Evolutionary conservation across 176 grass and related monocot genomes (phyloP), one percentile per base, ranked within the genome.

Genomic region (Triticum timopheevii): DNA sequence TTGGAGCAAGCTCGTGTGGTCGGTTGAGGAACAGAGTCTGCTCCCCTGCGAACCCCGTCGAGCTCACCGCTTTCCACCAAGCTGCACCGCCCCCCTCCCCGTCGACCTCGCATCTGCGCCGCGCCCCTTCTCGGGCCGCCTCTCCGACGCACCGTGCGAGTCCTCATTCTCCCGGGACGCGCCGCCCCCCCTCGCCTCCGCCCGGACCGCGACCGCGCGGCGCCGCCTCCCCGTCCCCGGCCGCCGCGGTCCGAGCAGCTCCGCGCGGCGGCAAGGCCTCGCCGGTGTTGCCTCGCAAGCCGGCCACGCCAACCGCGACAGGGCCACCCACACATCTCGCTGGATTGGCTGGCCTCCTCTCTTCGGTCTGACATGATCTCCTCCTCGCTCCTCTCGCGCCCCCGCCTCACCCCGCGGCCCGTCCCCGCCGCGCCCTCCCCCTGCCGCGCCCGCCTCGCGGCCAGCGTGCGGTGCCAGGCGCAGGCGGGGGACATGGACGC

Each of bases 381-480:
- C 69, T 69, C 81, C 69, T 81, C 68, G 36, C 77, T 77, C 61
- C 1, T 72, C 40, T 17, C 80, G 33, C 73, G 75, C 19, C 58
- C 74, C 58, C 58, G 24, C 39, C 79, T 82, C 10, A 7, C 70
- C 71, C 25, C 67, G 24, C 10, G 24, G 22, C 67, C 59, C 22
- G 8, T 71, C 58, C 20, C 82, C 63, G 44, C 73, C 1, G 13
- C 56, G 22, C 50, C 38, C 9, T 62, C 61, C 19, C 68, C 28
- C 28, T 62, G 36, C 13, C 15, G 5, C 73, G 35, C 23, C 15
- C 82, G 73, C n/a, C 9, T 90, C 82, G 35, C 82, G 1, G 35
- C 31, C 22, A 25, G n/a, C 20, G 69, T 89, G 62, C 82, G 81
- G 23, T 96, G 96, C 82, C 76, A 87, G 90, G 79, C 19, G 25